These are phyloP conservation scores for Kentomonas sorsogonicus DNA, from an alignment of 208 protist genomes.

Conservation along the genomic window DNA sequence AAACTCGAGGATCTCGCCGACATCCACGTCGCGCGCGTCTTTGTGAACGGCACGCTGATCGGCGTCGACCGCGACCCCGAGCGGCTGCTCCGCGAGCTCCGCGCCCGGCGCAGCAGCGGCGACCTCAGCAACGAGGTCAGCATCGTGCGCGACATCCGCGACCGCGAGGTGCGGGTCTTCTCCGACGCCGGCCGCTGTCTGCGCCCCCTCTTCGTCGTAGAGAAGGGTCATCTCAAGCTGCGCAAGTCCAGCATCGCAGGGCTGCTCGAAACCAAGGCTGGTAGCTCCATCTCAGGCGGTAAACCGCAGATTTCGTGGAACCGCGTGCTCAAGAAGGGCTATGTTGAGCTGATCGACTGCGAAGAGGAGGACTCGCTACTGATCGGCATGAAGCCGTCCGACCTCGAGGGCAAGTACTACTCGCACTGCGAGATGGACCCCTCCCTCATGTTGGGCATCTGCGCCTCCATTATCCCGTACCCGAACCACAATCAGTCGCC, in stretches of 20 bases:
- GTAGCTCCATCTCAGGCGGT: slow-evolving; percentile 79
- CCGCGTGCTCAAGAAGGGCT: slow-evolving; percentile 57
- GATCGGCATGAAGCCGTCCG: slow-evolving; percentile 87
- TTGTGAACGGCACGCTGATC: slow-evolving; percentile 78
- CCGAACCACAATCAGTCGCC: slow-evolving; percentile 99
- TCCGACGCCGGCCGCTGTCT: slow-evolving; percentile 72
- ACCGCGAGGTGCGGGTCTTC: slow-evolving; percentile 70
- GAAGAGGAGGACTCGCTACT: slow-evolving; percentile 99
- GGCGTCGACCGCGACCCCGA: slow-evolving; percentile 78
- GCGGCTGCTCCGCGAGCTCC: slow-evolving; percentile 65
- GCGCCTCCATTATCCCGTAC: slow-evolving; percentile 97
- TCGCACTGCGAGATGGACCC: slow-evolving; percentile 90
- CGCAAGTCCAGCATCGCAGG: slow-evolving; percentile 53
- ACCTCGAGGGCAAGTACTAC: slow-evolving; percentile 72
- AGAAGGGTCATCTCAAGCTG: slow-evolving; percentile 50
- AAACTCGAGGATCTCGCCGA: slow-evolving; percentile 72
- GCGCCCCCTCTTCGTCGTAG: slow-evolving; percentile 67
- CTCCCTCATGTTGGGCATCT: slow-evolving; percentile 84
- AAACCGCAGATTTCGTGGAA: slow-evolving; percentile 65
- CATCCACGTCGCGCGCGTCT: slow-evolving; percentile 58
- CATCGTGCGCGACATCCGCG: slow-evolving; percentile 59
- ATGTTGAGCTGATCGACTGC: slow-evolving; percentile 96
- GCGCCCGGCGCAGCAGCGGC: slow-evolving; percentile 62
- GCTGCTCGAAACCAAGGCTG: slow-evolving; percentile 29
- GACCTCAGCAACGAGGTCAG: slow-evolving; percentile 79